A percentile compares a stretch with the other conserved stretches of the same genome.
Conservation (phyloP, 2,329 filamentous ascomycete species). For the Sporothrix globosa region DNA sequence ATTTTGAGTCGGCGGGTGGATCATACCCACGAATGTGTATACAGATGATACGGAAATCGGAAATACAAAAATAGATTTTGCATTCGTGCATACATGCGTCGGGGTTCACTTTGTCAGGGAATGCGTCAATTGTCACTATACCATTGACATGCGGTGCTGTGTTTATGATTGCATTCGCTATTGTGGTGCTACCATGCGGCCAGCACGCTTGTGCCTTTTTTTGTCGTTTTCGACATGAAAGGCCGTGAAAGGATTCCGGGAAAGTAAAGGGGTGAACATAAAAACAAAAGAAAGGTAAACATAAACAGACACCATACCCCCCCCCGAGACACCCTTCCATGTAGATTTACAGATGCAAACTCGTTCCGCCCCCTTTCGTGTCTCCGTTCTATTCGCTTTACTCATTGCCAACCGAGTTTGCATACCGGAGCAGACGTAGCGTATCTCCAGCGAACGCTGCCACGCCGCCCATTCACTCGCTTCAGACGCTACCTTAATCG, state of each 20-base stretch:
- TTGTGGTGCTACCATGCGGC: slow-evolving; percentile 13
- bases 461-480: neutral
- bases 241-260: neutral
- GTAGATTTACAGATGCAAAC: slow-evolving; percentile 27
- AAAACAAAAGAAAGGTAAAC: slow-evolving; percentile 15
- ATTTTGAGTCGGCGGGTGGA: slow-evolving; percentile 17
- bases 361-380: neutral
- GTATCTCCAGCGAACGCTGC: neutral
- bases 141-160: neutral
- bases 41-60: slow-evolving; percentile 23
- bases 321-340: neutral
- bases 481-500: neutral
- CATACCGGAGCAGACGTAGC: neutral
- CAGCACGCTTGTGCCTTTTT: neutral
- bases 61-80: slow-evolving; percentile 12
- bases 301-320: neutral
- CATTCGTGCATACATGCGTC: neutral
- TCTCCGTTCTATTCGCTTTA: neutral
- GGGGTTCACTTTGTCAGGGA: neutral
- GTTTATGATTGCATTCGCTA: slow-evolving; percentile 9
- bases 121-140: neutral
- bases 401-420: slow-evolving; percentile 5
- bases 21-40: slow-evolving; percentile 26
- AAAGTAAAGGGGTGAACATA: neutral
- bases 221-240: slow-evolving; percentile 17